Evolutionary conservation across 208 protist species (phyloP).

Genomic region (Phytomonas sp.): DNA sequence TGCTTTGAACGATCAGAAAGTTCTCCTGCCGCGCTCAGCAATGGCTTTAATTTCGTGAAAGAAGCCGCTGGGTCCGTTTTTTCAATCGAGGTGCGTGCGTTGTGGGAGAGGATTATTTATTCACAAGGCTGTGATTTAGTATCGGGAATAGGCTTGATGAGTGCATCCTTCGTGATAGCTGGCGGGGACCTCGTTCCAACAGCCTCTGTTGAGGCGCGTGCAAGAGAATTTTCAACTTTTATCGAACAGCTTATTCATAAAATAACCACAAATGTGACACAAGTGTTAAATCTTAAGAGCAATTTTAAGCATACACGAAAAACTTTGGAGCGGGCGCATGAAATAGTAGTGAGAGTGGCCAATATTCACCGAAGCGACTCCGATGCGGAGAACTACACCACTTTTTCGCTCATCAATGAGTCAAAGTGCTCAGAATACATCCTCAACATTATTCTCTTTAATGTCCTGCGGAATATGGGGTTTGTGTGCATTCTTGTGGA

Average conservation of each 20-base stretch:
- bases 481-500: constrained; percentile 32
- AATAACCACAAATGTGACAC: constrained; percentile 11
- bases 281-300: constrained; percentile 7
- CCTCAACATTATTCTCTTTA: constrained; percentile 34
- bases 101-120: constrained; percentile 26
- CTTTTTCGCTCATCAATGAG: constrained; percentile 19
- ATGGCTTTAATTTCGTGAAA: constrained; percentile 45
- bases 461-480: constrained; percentile 21
- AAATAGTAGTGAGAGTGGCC: constrained; percentile 12
- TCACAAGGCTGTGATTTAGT: constrained; percentile 29
- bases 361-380: constrained; percentile 21
- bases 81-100: constrained; percentile 32
- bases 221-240: constrained; percentile 17
- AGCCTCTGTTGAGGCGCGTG: constrained; percentile 6
- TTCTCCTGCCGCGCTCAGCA: constrained; percentile 15
- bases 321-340: constrained; percentile 14
- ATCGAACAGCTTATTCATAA: constrained; percentile 16
- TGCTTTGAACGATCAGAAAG: constrained; percentile 22
- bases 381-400: constrained; percentile 31
- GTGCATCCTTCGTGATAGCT: constrained; percentile 23
- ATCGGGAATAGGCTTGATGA: constrained; percentile 30
- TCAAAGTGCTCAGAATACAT: constrained; percentile 29
- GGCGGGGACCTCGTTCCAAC: constrained; percentile 5
- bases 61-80: constrained; percentile 26
- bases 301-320: constrained; percentile 5